Evolutionary conservation across 345 rosid species (phyloP).

Genomic region (Cardiospermum halicacabum): DNA sequence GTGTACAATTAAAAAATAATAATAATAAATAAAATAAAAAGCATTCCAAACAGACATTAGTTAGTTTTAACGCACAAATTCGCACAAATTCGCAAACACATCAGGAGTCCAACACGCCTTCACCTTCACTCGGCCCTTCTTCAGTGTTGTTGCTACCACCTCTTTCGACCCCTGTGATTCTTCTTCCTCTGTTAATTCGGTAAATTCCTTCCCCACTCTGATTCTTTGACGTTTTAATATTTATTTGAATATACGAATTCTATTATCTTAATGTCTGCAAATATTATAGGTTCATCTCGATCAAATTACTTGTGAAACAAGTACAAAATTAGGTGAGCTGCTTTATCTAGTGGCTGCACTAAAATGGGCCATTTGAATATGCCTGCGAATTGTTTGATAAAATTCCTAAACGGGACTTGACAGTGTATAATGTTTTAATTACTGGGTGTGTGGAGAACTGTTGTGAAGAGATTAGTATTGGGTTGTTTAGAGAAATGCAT

Average conservation of each 20-base stretch:
- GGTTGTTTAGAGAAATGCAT: too few relatives aligned
- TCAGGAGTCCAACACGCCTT: slow-evolving; percentile 38
- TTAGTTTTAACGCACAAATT: too few relatives aligned
- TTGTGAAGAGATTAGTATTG: too few relatives aligned
- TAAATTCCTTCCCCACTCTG: slow-evolving; percentile 19
- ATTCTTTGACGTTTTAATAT: neutral
- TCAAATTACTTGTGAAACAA: slow-evolving; percentile 45
- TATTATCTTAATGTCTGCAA: neutral
- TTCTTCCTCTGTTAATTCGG: slow-evolving; percentile 64
- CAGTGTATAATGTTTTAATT: too few relatives aligned
- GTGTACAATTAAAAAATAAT: too few relatives aligned
- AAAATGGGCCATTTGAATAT: too few relatives aligned
- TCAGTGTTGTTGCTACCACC: slow-evolving; percentile 68
- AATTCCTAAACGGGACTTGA: too few relatives aligned
- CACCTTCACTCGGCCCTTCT: slow-evolving; percentile 40
- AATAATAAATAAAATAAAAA: too few relatives aligned
- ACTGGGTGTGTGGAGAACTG: too few relatives aligned
- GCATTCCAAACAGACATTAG: too few relatives aligned
- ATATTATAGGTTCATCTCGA: slow-evolving; percentile 65
- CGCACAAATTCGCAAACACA: slow-evolving; percentile 31
- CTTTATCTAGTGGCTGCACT: neutral
- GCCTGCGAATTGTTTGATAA: too few relatives aligned
- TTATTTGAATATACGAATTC: neutral
- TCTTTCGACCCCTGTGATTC: slow-evolving; percentile 51
- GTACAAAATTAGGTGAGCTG: slow-evolving; percentile 58